Conservation (phyloP, 2,329 filamentous ascomycete genomes). For the Cephalotrichum gorgonifer region DNA sequence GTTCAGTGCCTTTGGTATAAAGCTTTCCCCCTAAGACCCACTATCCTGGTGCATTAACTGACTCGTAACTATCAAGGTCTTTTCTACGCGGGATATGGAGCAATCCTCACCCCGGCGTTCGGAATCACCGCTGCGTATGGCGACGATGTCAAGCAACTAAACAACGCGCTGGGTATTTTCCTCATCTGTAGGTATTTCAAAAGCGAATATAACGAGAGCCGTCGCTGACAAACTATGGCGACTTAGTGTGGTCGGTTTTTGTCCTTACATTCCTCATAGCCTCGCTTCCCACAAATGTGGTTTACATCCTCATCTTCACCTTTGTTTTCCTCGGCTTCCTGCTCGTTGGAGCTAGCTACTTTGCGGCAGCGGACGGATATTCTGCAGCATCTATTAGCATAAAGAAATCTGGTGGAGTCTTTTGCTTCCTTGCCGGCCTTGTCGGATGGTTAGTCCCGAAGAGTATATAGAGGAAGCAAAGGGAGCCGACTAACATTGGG, state of each 20-base stretch:
- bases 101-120: slow-evolving; percentile 14
- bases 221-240: background rate
- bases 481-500: background rate
- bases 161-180: slow-evolving; percentile 16
- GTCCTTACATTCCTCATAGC: slow-evolving; percentile 14
- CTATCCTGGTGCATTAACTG: background rate
- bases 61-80: slow-evolving; percentile 8
- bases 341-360: slow-evolving; percentile 13
- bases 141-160: slow-evolving; percentile 12
- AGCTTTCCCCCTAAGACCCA: background rate
- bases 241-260: slow-evolving; percentile 15
- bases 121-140: slow-evolving; percentile 15
- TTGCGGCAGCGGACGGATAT: slow-evolving; percentile 15
- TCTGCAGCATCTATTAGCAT: slow-evolving; percentile 6
- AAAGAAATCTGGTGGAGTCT: slow-evolving; percentile 14
- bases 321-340: slow-evolving; percentile 12
- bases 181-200: slow-evolving; percentile 11
- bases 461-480: background rate
- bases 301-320: slow-evolving; percentile 10
- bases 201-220: background rate
- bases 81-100: slow-evolving; percentile 16
- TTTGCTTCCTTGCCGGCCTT: slow-evolving; percentile 16
- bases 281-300: slow-evolving; percentile 13
- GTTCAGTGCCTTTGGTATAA: slow-evolving; percentile 38
- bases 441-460: slow-evolving; percentile 13